A percentile compares a stretch with the other conserved stretches of the same genome.
Conservation (phyloP, 805 yeast species). For the Nakazawaea sp. region DNA sequence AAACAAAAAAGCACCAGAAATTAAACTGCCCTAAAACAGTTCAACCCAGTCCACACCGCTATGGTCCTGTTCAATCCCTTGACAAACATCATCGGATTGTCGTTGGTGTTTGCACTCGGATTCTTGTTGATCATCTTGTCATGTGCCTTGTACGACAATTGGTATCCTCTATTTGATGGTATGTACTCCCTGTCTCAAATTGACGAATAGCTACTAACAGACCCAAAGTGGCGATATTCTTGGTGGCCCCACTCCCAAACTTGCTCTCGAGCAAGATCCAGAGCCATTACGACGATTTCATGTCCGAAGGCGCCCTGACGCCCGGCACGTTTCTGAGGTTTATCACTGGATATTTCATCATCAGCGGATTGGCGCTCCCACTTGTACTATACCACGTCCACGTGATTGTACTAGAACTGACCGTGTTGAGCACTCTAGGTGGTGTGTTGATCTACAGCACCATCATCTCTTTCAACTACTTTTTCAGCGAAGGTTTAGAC, state of each 20-base stretch:
- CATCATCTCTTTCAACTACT: conserved; percentile 73
- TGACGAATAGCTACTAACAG: not conserved
- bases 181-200: conserved; percentile 16
- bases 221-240: conserved; percentile 21
- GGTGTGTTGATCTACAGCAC: conserved; percentile 82
- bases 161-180: conserved; percentile 81
- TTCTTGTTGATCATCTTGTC: conserved; percentile 82
- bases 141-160: conserved; percentile 80
- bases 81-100: conserved; percentile 66
- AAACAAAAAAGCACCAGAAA: not conserved
- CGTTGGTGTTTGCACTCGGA: conserved; percentile 79
- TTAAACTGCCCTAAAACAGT: too few relatives aligned
- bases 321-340: conserved; percentile 20
- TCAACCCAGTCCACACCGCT: too few relatives aligned
- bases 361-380: conserved; percentile 26
- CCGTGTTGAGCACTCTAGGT: conserved; percentile 67
- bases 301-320: conserved; percentile 17
- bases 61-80: conserved; percentile 41
- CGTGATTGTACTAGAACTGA: conserved; percentile 17
- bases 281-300: conserved; percentile 22
- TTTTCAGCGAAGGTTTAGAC: conserved; percentile 54
- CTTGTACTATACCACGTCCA: conserved; percentile 23
- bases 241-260: conserved; percentile 30
- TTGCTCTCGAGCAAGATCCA: conserved; percentile 18
- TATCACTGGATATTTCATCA: conserved; percentile 25